These are phyloP conservation scores for Schoenoplectus triqueter DNA, from an alignment of 202 grass and related monocot species.

Conservation along the genomic window DNA sequence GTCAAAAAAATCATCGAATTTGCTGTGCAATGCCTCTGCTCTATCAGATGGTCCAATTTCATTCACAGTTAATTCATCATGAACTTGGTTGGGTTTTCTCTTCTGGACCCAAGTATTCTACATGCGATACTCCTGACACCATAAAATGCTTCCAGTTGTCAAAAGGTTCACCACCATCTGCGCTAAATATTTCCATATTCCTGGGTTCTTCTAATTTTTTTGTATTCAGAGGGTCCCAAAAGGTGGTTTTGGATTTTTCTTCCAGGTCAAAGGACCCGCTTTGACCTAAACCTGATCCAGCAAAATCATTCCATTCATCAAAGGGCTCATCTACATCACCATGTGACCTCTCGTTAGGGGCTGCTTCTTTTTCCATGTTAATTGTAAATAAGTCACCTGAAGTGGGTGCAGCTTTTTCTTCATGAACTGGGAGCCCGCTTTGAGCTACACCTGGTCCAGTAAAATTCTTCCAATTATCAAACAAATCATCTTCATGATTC, in stretches of 20 bases:
- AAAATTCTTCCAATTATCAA: slow-evolving; percentile 70
- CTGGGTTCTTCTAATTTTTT: slow-evolving; percentile 36
- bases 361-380: slow-evolving; percentile 41
- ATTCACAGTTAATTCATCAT: slow-evolving; percentile 48
- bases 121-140: slow-evolving; percentile 12
- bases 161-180: not conserved
- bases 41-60: slow-evolving; percentile 46
- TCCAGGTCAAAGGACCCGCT: slow-evolving; percentile 7
- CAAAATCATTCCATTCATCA: slow-evolving; percentile 63
- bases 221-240: slow-evolving; percentile 50
- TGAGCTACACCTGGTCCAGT: slow-evolving; percentile 38
- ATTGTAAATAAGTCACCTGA: slow-evolving; percentile 55
- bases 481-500: slow-evolving; percentile 54
- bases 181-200: slow-evolving; percentile 38
- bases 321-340: slow-evolving; percentile 44
- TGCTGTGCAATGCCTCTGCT: slow-evolving; percentile 34
- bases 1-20: slow-evolving; percentile 61
- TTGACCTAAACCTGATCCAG: slow-evolving; percentile 55
- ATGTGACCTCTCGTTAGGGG: slow-evolving; percentile 41
- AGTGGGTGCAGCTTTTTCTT: slow-evolving; percentile 39
- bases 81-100: slow-evolving; percentile 30
- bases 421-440: slow-evolving; percentile 35
- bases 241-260: slow-evolving; percentile 30
- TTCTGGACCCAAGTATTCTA: slow-evolving; percentile 4
- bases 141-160: slow-evolving; percentile 1